Evolutionary conservation across 1,139 yeast species (phyloP).

Genomic region (Meyerozyma sp.): DNA sequence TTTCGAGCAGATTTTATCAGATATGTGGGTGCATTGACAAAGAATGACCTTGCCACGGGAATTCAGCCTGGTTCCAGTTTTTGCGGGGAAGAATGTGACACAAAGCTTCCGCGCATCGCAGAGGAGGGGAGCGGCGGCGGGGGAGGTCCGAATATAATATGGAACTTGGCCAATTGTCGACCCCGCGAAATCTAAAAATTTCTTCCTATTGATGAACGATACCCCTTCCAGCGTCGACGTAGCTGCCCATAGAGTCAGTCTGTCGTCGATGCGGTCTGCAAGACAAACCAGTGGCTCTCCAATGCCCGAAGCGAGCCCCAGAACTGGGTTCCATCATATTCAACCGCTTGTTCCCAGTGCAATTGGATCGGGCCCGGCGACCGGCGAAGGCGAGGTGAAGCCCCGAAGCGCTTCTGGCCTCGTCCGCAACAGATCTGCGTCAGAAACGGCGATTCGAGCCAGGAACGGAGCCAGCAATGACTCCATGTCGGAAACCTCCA

Average conservation of each 20-base stretch:
- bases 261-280: background rate
- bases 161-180: background rate
- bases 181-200: background rate
- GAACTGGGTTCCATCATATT: background rate
- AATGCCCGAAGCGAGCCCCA: background rate
- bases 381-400: background rate
- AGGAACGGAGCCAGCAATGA: background rate
- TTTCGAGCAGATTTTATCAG: too few relatives aligned
- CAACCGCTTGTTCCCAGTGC: background rate
- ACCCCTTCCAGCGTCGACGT: background rate
- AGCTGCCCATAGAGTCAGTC: background rate
- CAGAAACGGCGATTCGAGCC: too few relatives aligned
- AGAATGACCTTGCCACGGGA: background rate
- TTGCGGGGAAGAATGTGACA: constrained; percentile 1
- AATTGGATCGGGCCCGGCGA: background rate
- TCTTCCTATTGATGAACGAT: background rate
- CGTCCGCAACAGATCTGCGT: too few relatives aligned
- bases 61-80: background rate
- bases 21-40: too few relatives aligned
- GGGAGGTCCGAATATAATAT: constrained; percentile 1
- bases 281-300: background rate
- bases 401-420: background rate
- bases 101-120: background rate
- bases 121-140: constrained; percentile 2
- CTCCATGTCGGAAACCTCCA: background rate